Evolutionary conservation across 2,329 filamentous ascomycete species (phyloP), one percentile per base, ranked within the genome.

Genomic region (Fusarium nygamai): DNA sequence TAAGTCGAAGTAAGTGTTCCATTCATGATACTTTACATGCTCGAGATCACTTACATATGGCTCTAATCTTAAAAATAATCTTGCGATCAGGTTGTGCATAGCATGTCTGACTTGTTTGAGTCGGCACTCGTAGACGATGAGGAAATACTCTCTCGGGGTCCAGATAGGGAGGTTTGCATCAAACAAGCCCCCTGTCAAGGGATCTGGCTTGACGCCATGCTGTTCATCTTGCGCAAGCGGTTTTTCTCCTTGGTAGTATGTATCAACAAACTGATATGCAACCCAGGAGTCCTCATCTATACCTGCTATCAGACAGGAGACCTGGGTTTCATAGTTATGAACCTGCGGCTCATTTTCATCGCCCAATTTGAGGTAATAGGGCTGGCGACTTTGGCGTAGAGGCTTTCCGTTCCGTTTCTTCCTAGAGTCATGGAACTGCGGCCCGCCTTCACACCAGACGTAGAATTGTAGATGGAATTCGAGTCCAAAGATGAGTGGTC

Each of bases 1-100:
- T 66, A 6, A 3, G 3, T 3, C 1, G 2, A 17, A 31, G 17
- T 47, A 24, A 36, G 38, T 11, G 27, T 2, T 8, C 12, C 4
- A n/a, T 20, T 7, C 3, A 17, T 20, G 2, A 0, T 16, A 9
- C 3, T 9, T 1, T 9, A 10, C 4, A 9, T 2, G 1, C 2
- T 3, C 1, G 1, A 6, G 1, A 17, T 1, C 13, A 16, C 59
- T 48, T 31, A 63, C 48, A 31, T 66, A 39, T 14, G 41, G 59
- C 4, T 65, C 38, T 4, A 65, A 10, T 1, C 46, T 67, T 1
- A 57, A 10, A 2, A 44, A 5, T 0, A 64, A 7, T 4, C 34
- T 64, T 0, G 41, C 38, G 3, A 67, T 17, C 5, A 64, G 20
- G 17, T 64, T 67, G 0, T 57, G 43, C 14, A 64, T 44, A n/a